These are phyloP conservation scores for Brassica balearica DNA, from an alignment of 441 rosid genomes.

Conservation along the genomic window DNA sequence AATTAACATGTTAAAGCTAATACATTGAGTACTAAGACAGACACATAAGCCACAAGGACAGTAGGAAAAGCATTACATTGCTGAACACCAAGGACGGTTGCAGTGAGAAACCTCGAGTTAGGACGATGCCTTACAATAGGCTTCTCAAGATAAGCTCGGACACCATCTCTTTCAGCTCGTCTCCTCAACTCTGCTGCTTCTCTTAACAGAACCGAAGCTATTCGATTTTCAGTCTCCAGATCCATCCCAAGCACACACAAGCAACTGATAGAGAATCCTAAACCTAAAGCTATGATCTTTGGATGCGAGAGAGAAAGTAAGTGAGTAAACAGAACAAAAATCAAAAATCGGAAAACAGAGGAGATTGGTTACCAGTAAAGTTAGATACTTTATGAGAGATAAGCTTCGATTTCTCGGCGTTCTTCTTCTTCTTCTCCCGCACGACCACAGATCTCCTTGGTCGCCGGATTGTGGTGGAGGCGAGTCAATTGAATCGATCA, in stretches of 20 bases:
- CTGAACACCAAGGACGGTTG: slow-evolving; percentile 86
- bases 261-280: background rate
- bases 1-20: background rate
- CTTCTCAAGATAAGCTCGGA: slow-evolving; percentile 41
- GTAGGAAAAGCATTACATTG: slow-evolving; percentile 58
- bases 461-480: background rate
- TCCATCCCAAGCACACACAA: slow-evolving; percentile 59
- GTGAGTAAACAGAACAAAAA: slow-evolving; percentile 18
- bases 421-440: background rate
- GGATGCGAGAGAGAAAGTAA: too few species aligned
- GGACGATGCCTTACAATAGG: slow-evolving; percentile 71
- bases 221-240: slow-evolving; percentile 86
- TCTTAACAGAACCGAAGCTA: slow-evolving; percentile 82
- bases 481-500: slow-evolving; percentile 23
- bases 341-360: background rate
- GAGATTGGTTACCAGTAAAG: background rate
- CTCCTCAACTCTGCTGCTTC: slow-evolving; percentile 88
- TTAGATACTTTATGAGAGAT: slow-evolving; percentile 7
- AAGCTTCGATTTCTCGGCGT: slow-evolving; percentile 13
- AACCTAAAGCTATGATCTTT: too few species aligned
- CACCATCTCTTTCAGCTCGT: slow-evolving; percentile 79
- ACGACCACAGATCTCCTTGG: slow-evolving; percentile 12
- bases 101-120: slow-evolving; percentile 83
- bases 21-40: background rate
- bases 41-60: background rate